These are phyloP conservation scores for Celoporthe dispersa DNA, from an alignment of 2,329 filamentous ascomycete genomes.

Conservation along the genomic window DNA sequence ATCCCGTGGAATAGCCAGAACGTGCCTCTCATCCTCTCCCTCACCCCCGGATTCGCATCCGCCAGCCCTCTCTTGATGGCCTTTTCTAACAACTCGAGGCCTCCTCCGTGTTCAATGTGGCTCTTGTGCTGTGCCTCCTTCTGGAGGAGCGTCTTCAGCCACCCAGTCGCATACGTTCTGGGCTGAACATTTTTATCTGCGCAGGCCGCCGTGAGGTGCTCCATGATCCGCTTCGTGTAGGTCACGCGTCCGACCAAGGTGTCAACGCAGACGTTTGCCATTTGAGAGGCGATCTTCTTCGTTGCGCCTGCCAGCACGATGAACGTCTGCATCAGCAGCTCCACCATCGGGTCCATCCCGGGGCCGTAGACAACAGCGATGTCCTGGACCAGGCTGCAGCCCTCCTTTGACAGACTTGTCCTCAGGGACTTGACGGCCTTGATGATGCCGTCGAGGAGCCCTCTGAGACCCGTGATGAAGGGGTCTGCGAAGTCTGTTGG, in stretches of 20 bases:
- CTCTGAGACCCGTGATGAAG: slow-evolving; percentile 73
- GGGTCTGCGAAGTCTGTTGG: slow-evolving; percentile 73
- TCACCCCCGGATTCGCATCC: slow-evolving; percentile 87
- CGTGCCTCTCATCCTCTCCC: slow-evolving; percentile 81
- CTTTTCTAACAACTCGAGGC: slow-evolving; percentile 83
- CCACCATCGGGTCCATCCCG: slow-evolving; percentile 84
- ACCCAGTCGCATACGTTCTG: slow-evolving; percentile 76
- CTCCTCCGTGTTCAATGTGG: slow-evolving; percentile 82
- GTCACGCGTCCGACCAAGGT: slow-evolving; percentile 78
- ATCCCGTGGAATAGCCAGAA: slow-evolving; percentile 83
- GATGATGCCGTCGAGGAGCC: slow-evolving; percentile 82
- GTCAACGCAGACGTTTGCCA: slow-evolving; percentile 81
- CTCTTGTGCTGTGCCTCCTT: slow-evolving; percentile 79
- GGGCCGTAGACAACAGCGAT: slow-evolving; percentile 76
- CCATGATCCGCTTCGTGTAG: slow-evolving; percentile 79
- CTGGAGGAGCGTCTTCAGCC: slow-evolving; percentile 81
- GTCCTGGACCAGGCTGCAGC: slow-evolving; percentile 83
- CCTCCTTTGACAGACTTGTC: slow-evolving; percentile 88
- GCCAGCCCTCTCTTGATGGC: slow-evolving; percentile 86
- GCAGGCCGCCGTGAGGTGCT: slow-evolving; percentile 80
- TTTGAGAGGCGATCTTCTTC: slow-evolving; percentile 89
- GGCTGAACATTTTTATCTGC: slow-evolving; percentile 95
- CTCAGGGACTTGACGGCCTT: slow-evolving; percentile 83
- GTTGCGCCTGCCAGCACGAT: slow-evolving; percentile 88
- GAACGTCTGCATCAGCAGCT: slow-evolving; percentile 85